Evolutionary conservation across 257 asterid species (phyloP), one percentile per base, ranked within the genome.

Genomic region (Galeopsis tetrahit): DNA sequence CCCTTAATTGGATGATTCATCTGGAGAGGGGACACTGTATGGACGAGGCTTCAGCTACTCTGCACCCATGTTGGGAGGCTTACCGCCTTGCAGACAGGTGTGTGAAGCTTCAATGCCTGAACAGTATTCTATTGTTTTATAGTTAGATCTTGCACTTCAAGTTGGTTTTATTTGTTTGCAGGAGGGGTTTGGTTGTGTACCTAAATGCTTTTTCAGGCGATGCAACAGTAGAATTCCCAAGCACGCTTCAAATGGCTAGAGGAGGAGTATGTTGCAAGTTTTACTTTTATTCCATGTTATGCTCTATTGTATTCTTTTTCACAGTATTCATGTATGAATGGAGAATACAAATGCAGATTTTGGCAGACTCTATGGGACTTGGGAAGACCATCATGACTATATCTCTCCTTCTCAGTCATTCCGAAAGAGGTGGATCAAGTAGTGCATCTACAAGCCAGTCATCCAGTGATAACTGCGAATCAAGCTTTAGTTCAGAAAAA

Each of bases 291-390:
- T 63, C 17, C 49, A 49, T 65, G 63, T 63, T 74, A 31, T 62
- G 11, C 31, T 35, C 11, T 51, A 66, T 38, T 52, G 48, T 48
- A 9, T 73, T 49, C 33, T 66, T 43, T 39, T 75, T 40, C 52
- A 48, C 49, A 28, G 42, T 46, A 67, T 10, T 68, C 68, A 42
- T 61, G 38, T 44, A 60, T 85, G 82, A 83, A 72, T 76, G 11
- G 67, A 72, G 81, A 68, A 74, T 75, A 36, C 69, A 2, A 33
- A 69, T 88, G 81, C 72, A 93, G 98, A 94, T 94, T 79, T 81
- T 91, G 87, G 99, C 99, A 83, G 99, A 94, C 85, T 76, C 97
- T 40, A 94, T 94, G 99, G 99, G 99, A 78, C 97, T 94, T 64
- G 99, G 99, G 78, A 94, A 94, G 85, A 94, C 99, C 66, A 84